Evolutionary conservation across 1,139 yeast genomes (phyloP).

Genomic region (Hyphopichia burtonii): DNA sequence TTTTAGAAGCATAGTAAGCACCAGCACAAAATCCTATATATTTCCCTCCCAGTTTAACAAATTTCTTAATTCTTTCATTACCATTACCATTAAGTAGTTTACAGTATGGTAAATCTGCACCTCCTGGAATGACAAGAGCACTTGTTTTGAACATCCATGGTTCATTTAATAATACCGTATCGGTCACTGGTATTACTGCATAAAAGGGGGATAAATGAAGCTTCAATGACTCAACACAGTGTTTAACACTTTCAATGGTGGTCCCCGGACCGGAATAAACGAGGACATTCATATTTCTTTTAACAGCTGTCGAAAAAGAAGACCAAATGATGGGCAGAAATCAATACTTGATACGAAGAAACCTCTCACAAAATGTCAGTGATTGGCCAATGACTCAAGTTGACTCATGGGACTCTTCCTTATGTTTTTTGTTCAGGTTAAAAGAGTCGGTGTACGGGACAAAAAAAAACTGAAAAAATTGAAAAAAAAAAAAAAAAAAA

Average conservation of each 20-base stretch:
- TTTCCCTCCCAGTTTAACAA: slow-evolving; percentile 75
- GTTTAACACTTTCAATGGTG: slow-evolving; percentile 81
- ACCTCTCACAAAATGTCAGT: too few species aligned
- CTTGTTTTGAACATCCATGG: slow-evolving; percentile 89
- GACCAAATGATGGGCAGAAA: neutral
- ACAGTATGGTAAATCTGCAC: slow-evolving; percentile 91
- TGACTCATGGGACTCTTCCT: neutral
- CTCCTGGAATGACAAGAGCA: slow-evolving; percentile 87
- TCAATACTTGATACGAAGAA: neutral
- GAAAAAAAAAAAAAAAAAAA: too few species aligned
- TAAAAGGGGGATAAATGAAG: slow-evolving; percentile 81
- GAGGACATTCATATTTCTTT: slow-evolving; percentile 63
- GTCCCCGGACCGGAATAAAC: slow-evolving; percentile 87
- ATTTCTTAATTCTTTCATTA: slow-evolving; percentile 57
- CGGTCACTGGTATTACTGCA: slow-evolving; percentile 75
- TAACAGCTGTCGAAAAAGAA: neutral
- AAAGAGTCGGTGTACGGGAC: neutral
- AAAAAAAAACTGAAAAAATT: too few species aligned
- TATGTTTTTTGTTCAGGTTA: neutral
- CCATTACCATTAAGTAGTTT: slow-evolving; percentile 68
- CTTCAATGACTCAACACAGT: slow-evolving; percentile 74
- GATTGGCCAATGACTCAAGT: neutral
- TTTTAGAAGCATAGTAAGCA: slow-evolving; percentile 75
- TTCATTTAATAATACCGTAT: slow-evolving; percentile 62
- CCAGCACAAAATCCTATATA: slow-evolving; percentile 96